A percentile compares a stretch with the other conserved stretches of the same genome.
Conservation (phyloP, 768 basidiomycete genomes). For the Cyclocybe cylindracea region DNA sequence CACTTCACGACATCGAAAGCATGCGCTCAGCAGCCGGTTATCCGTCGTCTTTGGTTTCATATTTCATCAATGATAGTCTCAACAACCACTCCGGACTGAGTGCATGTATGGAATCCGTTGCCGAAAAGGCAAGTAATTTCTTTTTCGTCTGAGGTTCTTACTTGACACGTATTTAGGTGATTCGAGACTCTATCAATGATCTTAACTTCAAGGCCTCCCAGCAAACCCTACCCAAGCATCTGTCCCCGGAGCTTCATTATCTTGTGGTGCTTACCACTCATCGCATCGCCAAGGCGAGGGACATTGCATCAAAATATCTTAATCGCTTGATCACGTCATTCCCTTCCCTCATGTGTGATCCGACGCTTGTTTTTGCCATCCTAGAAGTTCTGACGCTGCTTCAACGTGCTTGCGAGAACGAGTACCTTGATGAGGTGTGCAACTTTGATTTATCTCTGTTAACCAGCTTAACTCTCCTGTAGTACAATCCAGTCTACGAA, state of each 20-base stretch:
- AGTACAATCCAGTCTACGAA: slow-evolving; percentile 89
- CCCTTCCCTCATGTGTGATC: slow-evolving; percentile 93
- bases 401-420: slow-evolving; percentile 86
- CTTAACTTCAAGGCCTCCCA: slow-evolving; percentile 75
- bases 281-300: slow-evolving; percentile 77
- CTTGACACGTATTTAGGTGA: slow-evolving; percentile 54
- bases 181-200: slow-evolving; percentile 70
- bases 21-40: slow-evolving; percentile 80
- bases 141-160: neutral
- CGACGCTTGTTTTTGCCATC: slow-evolving; percentile 82
- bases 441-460: neutral
- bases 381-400: slow-evolving; percentile 90
- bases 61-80: slow-evolving; percentile 86
- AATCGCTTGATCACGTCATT: slow-evolving; percentile 87
- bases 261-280: slow-evolving; percentile 82
- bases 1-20: slow-evolving; percentile 86
- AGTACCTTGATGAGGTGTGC: slow-evolving; percentile 85
- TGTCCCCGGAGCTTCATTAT: slow-evolving; percentile 74
- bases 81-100: slow-evolving; percentile 70
- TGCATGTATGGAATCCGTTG: slow-evolving; percentile 82
- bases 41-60: slow-evolving; percentile 80
- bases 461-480: neutral
- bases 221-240: slow-evolving; percentile 69
- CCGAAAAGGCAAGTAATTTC: slow-evolving; percentile 66
- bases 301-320: slow-evolving; percentile 81